A percentile compares a stretch with the other conserved stretches of the same genome.
Evolutionary conservation across 306 rosid species (phyloP).

Genomic region (Crataegus laevigata): DNA sequence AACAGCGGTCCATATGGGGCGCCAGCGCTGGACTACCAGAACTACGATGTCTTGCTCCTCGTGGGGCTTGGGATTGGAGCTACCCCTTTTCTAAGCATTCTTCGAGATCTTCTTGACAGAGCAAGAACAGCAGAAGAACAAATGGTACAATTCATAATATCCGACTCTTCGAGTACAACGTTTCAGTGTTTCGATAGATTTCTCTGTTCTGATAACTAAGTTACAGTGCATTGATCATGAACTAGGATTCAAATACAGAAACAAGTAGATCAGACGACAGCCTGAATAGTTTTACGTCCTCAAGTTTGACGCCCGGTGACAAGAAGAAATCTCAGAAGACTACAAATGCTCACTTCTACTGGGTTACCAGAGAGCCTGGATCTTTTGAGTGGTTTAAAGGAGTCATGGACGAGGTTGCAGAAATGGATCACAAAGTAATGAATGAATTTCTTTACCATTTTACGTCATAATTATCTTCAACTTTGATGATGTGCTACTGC

Average conservation of each 20-base stretch:
- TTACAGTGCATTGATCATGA: background rate
- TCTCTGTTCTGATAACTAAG: background rate
- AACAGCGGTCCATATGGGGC: conserved; percentile 98
- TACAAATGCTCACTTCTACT: conserved; percentile 77
- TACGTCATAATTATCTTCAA: background rate
- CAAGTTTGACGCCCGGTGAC: conserved; percentile 51
- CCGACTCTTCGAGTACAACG: background rate
- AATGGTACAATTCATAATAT: conserved; percentile 30
- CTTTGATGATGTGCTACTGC: background rate
- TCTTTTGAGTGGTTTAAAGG: conserved; percentile 98
- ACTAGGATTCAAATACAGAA: conserved; percentile 70
- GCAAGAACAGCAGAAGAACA: conserved; percentile 49
- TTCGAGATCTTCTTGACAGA: conserved; percentile 67
- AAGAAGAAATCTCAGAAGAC: conserved; percentile 53
- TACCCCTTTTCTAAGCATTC: conserved; percentile 89
- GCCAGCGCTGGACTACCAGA: conserved; percentile 77
- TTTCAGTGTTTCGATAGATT: background rate
- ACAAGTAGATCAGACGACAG: conserved; percentile 68
- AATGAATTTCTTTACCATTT: background rate
- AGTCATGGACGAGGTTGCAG: conserved; percentile 90
- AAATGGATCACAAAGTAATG: conserved; percentile 74
- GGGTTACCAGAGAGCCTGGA: conserved; percentile 97
- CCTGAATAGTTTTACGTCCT: conserved; percentile 62
- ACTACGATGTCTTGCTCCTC: conserved; percentile 73
- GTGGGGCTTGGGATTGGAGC: conserved; percentile 99